Conservation (phyloP, 495 filamentous ascomycete species). For the Cetradonia linearis region DNA sequence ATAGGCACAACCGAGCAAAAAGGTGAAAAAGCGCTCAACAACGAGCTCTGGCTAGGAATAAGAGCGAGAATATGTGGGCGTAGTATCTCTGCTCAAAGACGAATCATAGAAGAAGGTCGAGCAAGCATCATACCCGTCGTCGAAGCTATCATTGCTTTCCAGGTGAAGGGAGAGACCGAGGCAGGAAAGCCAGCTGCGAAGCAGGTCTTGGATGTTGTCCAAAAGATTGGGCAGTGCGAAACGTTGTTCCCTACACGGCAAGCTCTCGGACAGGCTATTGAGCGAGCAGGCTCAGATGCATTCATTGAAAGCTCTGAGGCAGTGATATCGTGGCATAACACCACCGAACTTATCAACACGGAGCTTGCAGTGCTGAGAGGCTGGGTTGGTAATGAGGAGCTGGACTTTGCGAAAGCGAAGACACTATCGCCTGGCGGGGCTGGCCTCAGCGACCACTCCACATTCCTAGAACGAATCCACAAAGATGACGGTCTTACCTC, state of each 20-base stretch:
- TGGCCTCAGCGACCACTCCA: slow-evolving; percentile 74
- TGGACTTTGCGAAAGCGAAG: slow-evolving; percentile 69
- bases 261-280: slow-evolving; percentile 60
- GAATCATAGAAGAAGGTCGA: slow-evolving; percentile 73
- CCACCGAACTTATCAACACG: slow-evolving; percentile 93
- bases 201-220: slow-evolving; percentile 81
- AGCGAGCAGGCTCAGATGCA: slow-evolving; percentile 57
- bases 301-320: slow-evolving; percentile 75
- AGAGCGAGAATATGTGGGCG: slow-evolving; percentile 73
- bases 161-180: slow-evolving; percentile 87
- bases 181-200: slow-evolving; percentile 75
- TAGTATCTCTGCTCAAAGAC: slow-evolving; percentile 67
- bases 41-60: slow-evolving; percentile 85
- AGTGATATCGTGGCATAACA: slow-evolving; percentile 92
- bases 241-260: slow-evolving; percentile 68
- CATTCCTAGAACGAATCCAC: slow-evolving; percentile 93
- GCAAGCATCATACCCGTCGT: slow-evolving; percentile 56
- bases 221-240: slow-evolving; percentile 80
- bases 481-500: slow-evolving; percentile 94
- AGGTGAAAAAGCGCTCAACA: slow-evolving; percentile 59
- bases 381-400: slow-evolving; percentile 93
- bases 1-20: slow-evolving; percentile 73
- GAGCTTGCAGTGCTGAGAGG: slow-evolving; percentile 80
- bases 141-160: slow-evolving; percentile 80
- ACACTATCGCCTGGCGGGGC: slow-evolving; percentile 46